These are phyloP conservation scores for Senna siamea DNA, from an alignment of 306 rosid genomes.

Conservation along the genomic window DNA sequence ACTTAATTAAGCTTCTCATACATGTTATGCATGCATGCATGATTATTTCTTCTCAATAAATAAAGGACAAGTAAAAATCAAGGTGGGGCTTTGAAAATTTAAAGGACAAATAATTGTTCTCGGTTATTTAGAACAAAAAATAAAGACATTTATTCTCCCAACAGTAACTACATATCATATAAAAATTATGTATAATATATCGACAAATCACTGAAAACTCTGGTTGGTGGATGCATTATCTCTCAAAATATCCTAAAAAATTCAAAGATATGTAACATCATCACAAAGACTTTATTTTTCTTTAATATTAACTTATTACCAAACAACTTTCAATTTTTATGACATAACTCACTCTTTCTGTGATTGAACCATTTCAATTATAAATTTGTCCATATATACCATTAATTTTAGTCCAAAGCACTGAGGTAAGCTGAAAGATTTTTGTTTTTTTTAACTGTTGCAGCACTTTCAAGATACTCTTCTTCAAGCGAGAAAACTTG, in stretches of 20 bases:
- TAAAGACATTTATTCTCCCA: too few relatives aligned
- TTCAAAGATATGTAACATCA: constrained; percentile 22
- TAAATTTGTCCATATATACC: not conserved
- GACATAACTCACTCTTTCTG: too few relatives aligned
- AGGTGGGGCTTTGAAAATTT: too few relatives aligned
- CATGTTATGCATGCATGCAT: too few relatives aligned
- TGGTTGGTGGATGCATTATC: constrained; percentile 10
- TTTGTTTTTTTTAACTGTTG: constrained; percentile 3
- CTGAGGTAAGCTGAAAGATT: not conserved
- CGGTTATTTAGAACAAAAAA: too few relatives aligned
- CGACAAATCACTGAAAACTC: not conserved
- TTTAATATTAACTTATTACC: not conserved
- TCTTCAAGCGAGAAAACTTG: not conserved
- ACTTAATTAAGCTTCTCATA: too few relatives aligned
- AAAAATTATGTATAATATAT: too few relatives aligned
- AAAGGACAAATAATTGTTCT: too few relatives aligned
- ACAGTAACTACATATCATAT: too few relatives aligned
- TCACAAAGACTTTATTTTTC: constrained; percentile 19
- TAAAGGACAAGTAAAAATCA: too few relatives aligned
- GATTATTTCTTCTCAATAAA: too few relatives aligned
- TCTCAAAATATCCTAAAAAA: not conserved
- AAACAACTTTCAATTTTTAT: constrained; percentile 2
- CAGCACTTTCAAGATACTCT: not conserved
- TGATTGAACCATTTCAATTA: constrained; percentile 28
- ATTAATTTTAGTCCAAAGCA: not conserved